Percentiles rank a stretch among this genome's conserved stretches.
These are phyloP conservation scores for Chlorencoelia australis DNA, from an alignment of 2,329 filamentous ascomycete genomes.

Conservation along the genomic window DNA sequence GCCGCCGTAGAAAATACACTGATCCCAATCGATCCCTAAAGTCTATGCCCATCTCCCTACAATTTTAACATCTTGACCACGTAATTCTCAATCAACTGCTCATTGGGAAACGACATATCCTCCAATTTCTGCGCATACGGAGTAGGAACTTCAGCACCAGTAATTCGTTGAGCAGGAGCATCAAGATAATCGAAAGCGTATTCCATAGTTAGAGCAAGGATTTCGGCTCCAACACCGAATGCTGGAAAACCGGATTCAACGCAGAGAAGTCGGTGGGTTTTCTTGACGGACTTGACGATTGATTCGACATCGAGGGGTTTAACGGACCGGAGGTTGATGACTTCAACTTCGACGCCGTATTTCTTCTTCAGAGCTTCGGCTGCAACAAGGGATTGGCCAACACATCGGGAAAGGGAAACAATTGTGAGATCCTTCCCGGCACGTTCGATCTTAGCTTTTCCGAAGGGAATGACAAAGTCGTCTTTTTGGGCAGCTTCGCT, in stretches of 20 bases:
- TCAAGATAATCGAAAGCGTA: conserved; percentile 98
- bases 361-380: conserved; percentile 91
- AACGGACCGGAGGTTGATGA: conserved; percentile 95
- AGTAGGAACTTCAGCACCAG: conserved; percentile 93
- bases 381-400: conserved; percentile 80
- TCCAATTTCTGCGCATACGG: conserved; percentile 90
- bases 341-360: conserved; percentile 90
- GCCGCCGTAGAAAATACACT: conserved; percentile 16
- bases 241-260: conserved; percentile 96
- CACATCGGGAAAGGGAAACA: conserved; percentile 87
- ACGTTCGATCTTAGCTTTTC: conserved; percentile 98
- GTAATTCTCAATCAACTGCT: conserved; percentile 77
- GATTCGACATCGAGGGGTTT: conserved; percentile 94
- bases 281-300: conserved; percentile 96
- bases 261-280: conserved; percentile 83
- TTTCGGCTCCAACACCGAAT: conserved; percentile 86
- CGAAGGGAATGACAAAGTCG: conserved; percentile 94
- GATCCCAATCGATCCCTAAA: conserved; percentile 2
- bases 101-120: conserved; percentile 89
- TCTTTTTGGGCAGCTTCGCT: conserved; percentile 91
- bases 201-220: conserved; percentile 90
- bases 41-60: conserved; percentile 33
- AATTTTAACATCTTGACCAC: conserved; percentile 80
- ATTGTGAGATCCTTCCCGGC: conserved; percentile 92
- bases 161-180: conserved; percentile 85